Evolutionary conservation across 495 filamentous ascomycete genomes (phyloP), one percentile per base, ranked within the genome.

Genomic region (Aspergillus coremiiformis): DNA sequence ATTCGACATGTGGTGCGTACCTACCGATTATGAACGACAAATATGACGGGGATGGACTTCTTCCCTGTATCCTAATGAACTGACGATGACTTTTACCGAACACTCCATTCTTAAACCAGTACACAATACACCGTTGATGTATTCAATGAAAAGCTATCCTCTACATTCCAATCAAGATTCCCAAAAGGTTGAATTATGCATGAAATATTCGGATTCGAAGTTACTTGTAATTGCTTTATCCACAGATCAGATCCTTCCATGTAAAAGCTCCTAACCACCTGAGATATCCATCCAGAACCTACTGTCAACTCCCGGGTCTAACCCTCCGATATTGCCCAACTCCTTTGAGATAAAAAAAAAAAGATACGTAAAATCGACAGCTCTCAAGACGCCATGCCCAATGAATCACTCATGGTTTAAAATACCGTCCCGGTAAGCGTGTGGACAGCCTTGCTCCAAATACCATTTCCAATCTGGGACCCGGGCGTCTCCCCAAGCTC

Each of bases 361-460:
- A 59, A 56, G n/a, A 26, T 15, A 58, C 19, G 49, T 24, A 33
- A 54, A 39, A 37, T 51, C 39, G 26, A n/a, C n/a, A 51, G 44
- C 42, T 48, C 44, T 10, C 21, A 45, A 44, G 32, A 29, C 10
- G 39, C 22, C 42, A 51, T 35, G 14, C 14, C 12, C 32, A 20
- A n/a, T n/a, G n/a, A n/a, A 21, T 21, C 17, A 41, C 2, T 10
- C 33, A 37, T 39, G 39, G 21, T 44, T n/a, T 47, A 61, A 51
- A 61, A 59, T 39, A 64, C 68, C 52, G 60, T 69, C 10, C 58
- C 66, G 2, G 64, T 66, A 47, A 75, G 66, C 50, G 52, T 61
- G 15, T 62, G 61, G 15, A 74, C 69, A 10, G 70, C 69, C 51
- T 66, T 70, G 23, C 68, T 67, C 72, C 72, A 75, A 37, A 70